phyloP scores from a whole-genome alignment of 306 rosid species.

The Betula pendula region DNA sequence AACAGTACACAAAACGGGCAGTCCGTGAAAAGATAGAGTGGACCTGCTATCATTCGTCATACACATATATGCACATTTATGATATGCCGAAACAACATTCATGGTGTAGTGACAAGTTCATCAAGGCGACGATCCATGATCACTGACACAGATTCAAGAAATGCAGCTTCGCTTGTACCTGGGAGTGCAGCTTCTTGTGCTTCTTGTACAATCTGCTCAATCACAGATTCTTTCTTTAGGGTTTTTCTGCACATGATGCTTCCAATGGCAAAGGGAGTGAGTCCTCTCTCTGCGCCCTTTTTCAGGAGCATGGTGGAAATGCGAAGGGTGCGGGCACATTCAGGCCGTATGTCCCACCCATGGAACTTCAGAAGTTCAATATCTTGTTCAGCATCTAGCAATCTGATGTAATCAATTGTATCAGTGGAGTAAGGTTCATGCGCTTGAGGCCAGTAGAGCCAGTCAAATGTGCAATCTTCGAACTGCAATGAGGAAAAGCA shows the following conservation, averaged over 20 bases:
- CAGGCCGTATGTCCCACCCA: conserved; percentile 61
- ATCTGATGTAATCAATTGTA: conserved; percentile 53
- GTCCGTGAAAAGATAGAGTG: conserved; percentile 3
- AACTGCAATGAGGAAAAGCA: conserved; percentile 36
- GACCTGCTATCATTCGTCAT: conserved; percentile 1
- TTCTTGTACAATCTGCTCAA: conserved; percentile 57
- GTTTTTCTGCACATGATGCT: conserved; percentile 65
- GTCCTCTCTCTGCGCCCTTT: conserved; percentile 65
- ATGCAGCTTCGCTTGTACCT: conserved; percentile 47
- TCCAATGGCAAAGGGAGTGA: conserved; percentile 62
- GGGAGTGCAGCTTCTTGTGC: conserved; percentile 50
- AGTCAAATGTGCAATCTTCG: conserved; percentile 79
- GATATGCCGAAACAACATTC: background rate
- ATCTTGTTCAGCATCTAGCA: conserved; percentile 56
- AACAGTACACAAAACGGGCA: conserved; percentile 4
- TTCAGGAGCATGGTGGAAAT: conserved; percentile 69
- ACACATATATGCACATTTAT: background rate
- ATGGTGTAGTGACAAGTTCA: conserved; percentile 24
- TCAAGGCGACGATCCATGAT: conserved; percentile 53
- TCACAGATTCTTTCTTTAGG: conserved; percentile 46
- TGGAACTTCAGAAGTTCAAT: conserved; percentile 59
- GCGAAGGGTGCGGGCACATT: conserved; percentile 45
- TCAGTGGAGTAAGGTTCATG: conserved; percentile 53
- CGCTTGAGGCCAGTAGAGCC: conserved; percentile 82
- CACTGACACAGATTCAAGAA: conserved; percentile 49